Evolutionary conservation across 225 moss, liverwort and hornwort genomes (phyloP).

Genomic region (Sphagnum tenellum): DNA sequence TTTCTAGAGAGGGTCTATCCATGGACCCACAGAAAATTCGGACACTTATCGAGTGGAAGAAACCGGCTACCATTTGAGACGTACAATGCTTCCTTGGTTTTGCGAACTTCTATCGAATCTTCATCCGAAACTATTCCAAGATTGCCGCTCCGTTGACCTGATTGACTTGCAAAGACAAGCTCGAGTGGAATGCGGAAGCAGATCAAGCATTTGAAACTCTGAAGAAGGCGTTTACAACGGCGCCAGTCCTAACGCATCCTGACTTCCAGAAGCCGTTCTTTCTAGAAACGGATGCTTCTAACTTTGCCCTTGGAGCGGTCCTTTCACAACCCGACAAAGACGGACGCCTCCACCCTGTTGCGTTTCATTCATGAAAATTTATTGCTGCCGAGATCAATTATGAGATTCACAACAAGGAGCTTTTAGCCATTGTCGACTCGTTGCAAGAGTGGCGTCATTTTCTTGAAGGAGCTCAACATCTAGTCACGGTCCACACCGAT

Average conservation of each 20-base stretch:
- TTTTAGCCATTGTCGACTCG: constrained; percentile 3
- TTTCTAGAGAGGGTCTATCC: neutral
- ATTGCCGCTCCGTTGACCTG: neutral
- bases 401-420: constrained; percentile 7
- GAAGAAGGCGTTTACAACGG: neutral
- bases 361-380: neutral
- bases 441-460: constrained; percentile 2
- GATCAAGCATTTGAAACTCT: constrained; percentile 2
- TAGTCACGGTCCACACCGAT: neutral
- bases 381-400: neutral
- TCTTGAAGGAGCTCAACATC: neutral
- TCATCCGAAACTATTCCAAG: constrained; percentile 6
- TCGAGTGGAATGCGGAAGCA: neutral
- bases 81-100: constrained; percentile 7
- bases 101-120: constrained; percentile 5
- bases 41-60: neutral
- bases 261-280: neutral
- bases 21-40: constrained; percentile 11
- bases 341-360: neutral
- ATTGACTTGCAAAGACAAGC: neutral
- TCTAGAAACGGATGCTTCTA: constrained; percentile 1
- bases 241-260: neutral
- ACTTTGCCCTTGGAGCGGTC: constrained; percentile 6
- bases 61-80: neutral
- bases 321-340: neutral